These are phyloP conservation scores for Saccharomycopsis fibuligera DNA, from an alignment of 805 yeast genomes.

Conservation along the genomic window DNA sequence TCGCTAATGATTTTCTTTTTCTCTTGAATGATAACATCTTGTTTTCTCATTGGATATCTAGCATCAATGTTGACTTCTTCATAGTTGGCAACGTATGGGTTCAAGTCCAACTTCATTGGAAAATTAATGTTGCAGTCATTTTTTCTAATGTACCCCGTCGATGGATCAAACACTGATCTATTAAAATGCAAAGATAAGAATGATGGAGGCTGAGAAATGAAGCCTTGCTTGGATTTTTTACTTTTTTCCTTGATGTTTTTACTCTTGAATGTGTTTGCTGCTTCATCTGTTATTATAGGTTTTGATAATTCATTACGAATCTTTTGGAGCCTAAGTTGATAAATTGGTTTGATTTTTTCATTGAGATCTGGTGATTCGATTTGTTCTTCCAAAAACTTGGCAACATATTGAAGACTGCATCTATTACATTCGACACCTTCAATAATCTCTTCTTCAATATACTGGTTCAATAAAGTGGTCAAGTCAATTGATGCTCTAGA, in stretches of 20 bases:
- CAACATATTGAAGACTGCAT: conserved; percentile 68
- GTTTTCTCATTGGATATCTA: conserved; percentile 59
- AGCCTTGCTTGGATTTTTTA: conserved; percentile 77
- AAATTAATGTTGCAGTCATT: conserved; percentile 79
- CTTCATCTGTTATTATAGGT: conserved; percentile 73
- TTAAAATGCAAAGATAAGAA: conserved; percentile 81
- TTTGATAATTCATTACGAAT: conserved; percentile 50
- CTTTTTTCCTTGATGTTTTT: conserved; percentile 69
- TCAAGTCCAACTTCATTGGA: conserved; percentile 61
- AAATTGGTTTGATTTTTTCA: conserved; percentile 26
- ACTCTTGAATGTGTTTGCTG: conserved; percentile 65
- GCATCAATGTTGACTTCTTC: conserved; percentile 75
- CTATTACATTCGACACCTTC: conserved; percentile 94
- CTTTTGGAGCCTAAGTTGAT: conserved; percentile 37
- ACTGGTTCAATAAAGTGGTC: conserved; percentile 50
- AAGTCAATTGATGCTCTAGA: conserved; percentile 29
- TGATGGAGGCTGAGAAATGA: conserved; percentile 76
- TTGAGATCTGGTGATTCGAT: conserved; percentile 24
- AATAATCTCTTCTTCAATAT: conserved; percentile 77
- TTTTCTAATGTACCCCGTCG: conserved; percentile 75
- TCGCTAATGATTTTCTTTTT: conserved; percentile 9
- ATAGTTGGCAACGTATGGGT: conserved; percentile 63
- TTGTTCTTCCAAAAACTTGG: conserved; percentile 40
- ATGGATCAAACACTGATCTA: conserved; percentile 87
- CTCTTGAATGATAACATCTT: conserved; percentile 32